Evolutionary conservation across 2,329 filamentous ascomycete species (phyloP), one percentile per base, ranked within the genome.

Genomic region (Canariomyces notabilis): DNA sequence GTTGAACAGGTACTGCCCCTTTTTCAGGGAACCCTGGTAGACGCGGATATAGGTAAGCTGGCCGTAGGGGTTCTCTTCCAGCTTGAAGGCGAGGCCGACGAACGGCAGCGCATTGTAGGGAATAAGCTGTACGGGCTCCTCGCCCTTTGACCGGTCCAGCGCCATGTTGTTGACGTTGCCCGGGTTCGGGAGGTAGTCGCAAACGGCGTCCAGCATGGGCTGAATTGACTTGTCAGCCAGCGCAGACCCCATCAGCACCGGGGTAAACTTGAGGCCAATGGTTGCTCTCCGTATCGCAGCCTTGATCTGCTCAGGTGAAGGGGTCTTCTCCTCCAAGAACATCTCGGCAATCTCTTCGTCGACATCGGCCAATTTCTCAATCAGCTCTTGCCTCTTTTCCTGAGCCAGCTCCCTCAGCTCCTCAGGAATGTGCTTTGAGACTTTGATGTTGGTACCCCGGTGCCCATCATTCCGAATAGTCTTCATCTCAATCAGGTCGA

Each of bases 21-120:
- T 97, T 65, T 76, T 85, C 50, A 98, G 74, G 18, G 83, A 83
- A 57, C 93, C 93, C 69, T 98, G 93, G 72, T 98, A 98, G 48
- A 98, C 93, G 58, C 93, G 89, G 54, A 98, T 94, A 67, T 98
- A 98, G 44, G 93, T 98, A 63, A 98, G 79, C 69, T 98, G 93
- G 35, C 93, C 93, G 61, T 95, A 98, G 67, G 95, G 96, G 71
- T 91, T 95, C 71, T 98, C 93, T 75, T 98, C 93, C 18, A 98
- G 82, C 76, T 98, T 98, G 77, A 98, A 98, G 8, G 93, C 93
- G 53, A 98, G 76, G 40, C 93, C 93, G 46, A 96, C 89, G 61
- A 97, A 96, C 0, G 93, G 93, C 19, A 95, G 75, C 18, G 87
- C 85, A 69, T 94, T 93, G 73, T 97, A 96, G 1, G 91, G 89